Conservation (phyloP, 139 green algal genomes). For the Chloropicon primus region DNA sequence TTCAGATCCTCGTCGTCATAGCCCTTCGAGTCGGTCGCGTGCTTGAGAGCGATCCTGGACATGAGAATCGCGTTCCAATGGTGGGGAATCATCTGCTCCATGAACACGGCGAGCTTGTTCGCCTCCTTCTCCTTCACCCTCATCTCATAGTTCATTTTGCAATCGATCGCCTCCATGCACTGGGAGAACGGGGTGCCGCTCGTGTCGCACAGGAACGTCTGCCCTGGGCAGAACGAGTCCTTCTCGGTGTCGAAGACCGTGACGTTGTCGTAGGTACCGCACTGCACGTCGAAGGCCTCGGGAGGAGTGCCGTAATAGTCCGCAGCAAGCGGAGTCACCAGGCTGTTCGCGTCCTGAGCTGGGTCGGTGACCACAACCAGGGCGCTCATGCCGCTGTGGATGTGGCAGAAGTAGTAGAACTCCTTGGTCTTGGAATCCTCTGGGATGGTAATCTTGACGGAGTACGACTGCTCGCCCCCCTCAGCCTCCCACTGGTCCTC, state of each 20-base stretch:
- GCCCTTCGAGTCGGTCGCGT: slow-evolving; percentile 4
- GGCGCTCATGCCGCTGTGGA: slow-evolving; percentile 8
- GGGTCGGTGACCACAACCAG: slow-evolving; percentile 3
- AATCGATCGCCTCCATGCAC: slow-evolving; percentile 17
- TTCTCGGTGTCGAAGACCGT: not conserved
- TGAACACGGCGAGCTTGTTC: slow-evolving; percentile 9
- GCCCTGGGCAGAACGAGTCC: not conserved
- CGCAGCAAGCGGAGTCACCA: not conserved
- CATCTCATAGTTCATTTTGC: slow-evolving; percentile 21
- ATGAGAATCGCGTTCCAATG: slow-evolving; percentile 14
- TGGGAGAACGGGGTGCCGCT: not conserved
- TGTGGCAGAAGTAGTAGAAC: slow-evolving; percentile 18
- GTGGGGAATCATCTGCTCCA: slow-evolving; percentile 19
- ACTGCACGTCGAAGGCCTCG: slow-evolving; percentile 6
- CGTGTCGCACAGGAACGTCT: slow-evolving; percentile 10
- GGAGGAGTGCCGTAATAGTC: not conserved
- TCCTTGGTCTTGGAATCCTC: not conserved
- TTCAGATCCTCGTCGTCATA: not conserved
- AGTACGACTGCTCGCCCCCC: too few relatives aligned
- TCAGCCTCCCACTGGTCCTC: slow-evolving; percentile 6
- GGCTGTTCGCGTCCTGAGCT: not conserved
- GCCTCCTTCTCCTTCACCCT: not conserved
- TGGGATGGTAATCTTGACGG: slow-evolving; percentile 11
- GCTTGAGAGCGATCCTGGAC: slow-evolving; percentile 12
- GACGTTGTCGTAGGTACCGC: slow-evolving; percentile 7